Conservation (phyloP, 768 basidiomycete genomes). For the Serendipita vermifera region DNA sequence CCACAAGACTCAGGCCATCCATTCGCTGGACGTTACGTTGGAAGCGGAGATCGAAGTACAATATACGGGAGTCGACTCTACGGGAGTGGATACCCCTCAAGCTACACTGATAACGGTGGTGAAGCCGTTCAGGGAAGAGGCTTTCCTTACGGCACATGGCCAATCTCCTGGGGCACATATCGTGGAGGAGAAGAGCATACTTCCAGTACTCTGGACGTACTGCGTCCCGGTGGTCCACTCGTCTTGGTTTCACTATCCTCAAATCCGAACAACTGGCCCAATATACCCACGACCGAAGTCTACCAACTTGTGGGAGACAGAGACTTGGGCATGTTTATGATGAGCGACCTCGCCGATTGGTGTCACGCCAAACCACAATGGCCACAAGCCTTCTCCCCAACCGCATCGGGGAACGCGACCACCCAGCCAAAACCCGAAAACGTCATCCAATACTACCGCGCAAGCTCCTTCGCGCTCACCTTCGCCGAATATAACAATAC, state of each 20-base stretch:
- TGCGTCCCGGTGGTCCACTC: slow-evolving; percentile 8
- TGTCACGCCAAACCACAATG: neutral
- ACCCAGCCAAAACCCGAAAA: slow-evolving; percentile 2
- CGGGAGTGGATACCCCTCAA: slow-evolving; percentile 11
- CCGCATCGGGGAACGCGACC: neutral
- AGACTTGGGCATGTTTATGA: slow-evolving; percentile 6
- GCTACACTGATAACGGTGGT: neutral
- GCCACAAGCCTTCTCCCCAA: neutral
- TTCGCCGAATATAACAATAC: slow-evolving; percentile 14
- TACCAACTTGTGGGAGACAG: slow-evolving; percentile 9
- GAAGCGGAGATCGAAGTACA: slow-evolving; percentile 2
- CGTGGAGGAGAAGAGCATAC: slow-evolving; percentile 8
- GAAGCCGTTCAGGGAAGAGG: neutral
- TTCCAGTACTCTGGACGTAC: neutral
- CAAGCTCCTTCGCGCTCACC: slow-evolving; percentile 11
- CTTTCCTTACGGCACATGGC: slow-evolving; percentile 9
- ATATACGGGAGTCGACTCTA: slow-evolving; percentile 7
- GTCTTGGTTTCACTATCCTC: neutral
- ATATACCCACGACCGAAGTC: neutral
- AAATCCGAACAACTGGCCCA: neutral
- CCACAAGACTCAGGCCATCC: neutral
- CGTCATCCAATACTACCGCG: slow-evolving; percentile 14
- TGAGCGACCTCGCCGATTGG: slow-evolving; percentile 4
- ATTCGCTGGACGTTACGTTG: slow-evolving; percentile 10
- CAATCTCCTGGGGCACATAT: slow-evolving; percentile 9